Evolutionary conservation across 2,329 filamentous ascomycete species (phyloP), one percentile per base, ranked within the genome.

Genomic region (Sarocladium strictum): DNA sequence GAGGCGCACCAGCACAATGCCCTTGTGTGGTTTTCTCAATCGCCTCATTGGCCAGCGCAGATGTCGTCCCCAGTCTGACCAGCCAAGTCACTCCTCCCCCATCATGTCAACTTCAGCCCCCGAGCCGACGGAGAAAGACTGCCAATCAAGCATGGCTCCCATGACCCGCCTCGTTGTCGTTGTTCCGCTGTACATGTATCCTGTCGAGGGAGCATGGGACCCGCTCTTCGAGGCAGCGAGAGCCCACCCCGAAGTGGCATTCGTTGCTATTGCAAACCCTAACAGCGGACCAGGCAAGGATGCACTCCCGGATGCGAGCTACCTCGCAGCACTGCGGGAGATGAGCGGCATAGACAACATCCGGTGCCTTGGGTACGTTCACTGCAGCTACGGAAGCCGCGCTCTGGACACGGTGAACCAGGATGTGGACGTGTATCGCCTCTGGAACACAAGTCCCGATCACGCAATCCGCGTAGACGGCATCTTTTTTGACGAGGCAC

Each of bases 401-500:
- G 26, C 53, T 1, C 40, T 53, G 3, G 56, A 45, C 17, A 61
- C 59, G 11, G 53, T 67, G 19, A 32, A 58, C 37, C 51, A 64
- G 56, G 76, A 79, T 56, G 70, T 79, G 45, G 67, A 68, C 53
- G 67, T 65, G 3, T 78, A 77, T 56, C 70, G 69, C 15, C 69
- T 66, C 35, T 79, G 76, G 75, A 66, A 64, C 53, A 65, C 64
- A 51, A 63, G 64, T n/a, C 12, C 43, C 3, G 21, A n/a, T 26
- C 43, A 47, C 50, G 37, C 41, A 38, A 62, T 78, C 52, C 64
- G 69, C 21, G 64, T 78, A 59, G 67, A 68, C 53, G 75, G 74
- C 52, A 75, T 78, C 59, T 77, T 78, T 62, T 72, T 77, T 55
- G 75, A 77, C 57, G 74, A 78, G 63, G 72, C 70, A 40, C 74